Conservation (phyloP, 352 stramenopile species). For the Salisapilia sapeloensis region DNA sequence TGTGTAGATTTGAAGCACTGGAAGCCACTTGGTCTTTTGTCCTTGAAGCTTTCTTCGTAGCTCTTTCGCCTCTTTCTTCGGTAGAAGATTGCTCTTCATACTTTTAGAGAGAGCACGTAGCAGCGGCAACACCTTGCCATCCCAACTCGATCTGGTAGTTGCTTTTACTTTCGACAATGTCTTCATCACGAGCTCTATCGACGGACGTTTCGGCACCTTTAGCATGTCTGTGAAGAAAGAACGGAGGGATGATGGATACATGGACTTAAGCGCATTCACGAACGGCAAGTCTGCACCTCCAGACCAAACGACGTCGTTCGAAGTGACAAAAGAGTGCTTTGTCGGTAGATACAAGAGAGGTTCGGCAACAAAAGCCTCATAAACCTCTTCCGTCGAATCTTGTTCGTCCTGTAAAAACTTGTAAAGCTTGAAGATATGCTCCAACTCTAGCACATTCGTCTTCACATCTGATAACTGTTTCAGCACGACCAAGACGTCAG, state of each 20-base stretch:
- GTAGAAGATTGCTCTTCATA: conserved; percentile 19
- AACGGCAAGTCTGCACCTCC: conserved; percentile 11
- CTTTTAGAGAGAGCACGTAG: conserved; percentile 19
- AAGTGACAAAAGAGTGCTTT: conserved; percentile 6
- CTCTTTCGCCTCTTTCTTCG: conserved; percentile 15
- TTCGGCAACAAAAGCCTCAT: conserved; percentile 9
- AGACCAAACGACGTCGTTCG: conserved; percentile 23
- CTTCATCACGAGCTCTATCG: conserved; percentile 21
- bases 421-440: no score
- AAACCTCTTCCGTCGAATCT: conserved; percentile 9
- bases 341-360: conserved; percentile 10
- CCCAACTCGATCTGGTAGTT: conserved; percentile 6
- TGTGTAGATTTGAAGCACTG: background rate
- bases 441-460: no score
- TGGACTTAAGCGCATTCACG: conserved; percentile 18
- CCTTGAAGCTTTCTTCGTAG: conserved; percentile 17
- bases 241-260: conserved; percentile 30
- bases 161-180: background rate
- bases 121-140: conserved; percentile 18
- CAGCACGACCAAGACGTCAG: conserved; percentile 26
- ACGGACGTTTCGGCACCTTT: conserved; percentile 42
- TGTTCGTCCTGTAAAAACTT: no score
- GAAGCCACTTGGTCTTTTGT: conserved; percentile 5
- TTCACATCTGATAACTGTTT: no score
- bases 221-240: conserved; percentile 50